phyloP scores from a whole-genome alignment of 257 asterid species.

The Plantago ovata region DNA sequence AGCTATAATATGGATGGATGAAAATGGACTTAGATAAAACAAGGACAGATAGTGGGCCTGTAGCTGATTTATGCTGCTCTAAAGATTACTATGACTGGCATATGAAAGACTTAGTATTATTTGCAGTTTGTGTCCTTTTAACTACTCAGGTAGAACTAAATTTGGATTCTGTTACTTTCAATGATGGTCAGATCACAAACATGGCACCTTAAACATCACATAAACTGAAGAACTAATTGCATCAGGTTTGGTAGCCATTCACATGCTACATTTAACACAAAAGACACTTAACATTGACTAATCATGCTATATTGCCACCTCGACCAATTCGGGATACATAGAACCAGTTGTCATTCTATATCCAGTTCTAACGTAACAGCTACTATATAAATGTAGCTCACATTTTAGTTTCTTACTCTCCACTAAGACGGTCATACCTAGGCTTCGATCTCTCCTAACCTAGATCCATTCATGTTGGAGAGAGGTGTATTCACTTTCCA shows the following conservation, averaged over 20 bases:
- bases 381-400: no score
- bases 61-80: not conserved
- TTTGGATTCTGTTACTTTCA: conserved; percentile 8
- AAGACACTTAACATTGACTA: conserved; percentile 22
- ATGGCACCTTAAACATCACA: conserved; percentile 27
- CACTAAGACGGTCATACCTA: no score
- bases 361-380: no score
- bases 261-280: conserved; percentile 34
- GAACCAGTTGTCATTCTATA: no score
- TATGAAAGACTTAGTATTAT: no score
- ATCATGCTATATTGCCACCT: conserved; percentile 1
- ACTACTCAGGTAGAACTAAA: conserved; percentile 16
- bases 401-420: no score
- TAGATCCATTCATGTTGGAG: no score
- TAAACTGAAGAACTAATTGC: conserved; percentile 15
- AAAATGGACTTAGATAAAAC: conserved; percentile 16
- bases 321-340: no score
- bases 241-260: conserved; percentile 30
- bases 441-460: no score
- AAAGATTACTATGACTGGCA: no score
- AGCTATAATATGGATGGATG: conserved; percentile 18
- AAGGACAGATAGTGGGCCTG: conserved; percentile 6
- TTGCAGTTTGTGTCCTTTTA: not conserved
- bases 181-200: conserved; percentile 21
- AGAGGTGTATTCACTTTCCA: no score